phyloP scores from a whole-genome alignment of 352 stramenopile species.

The Phytopythium montanum region DNA sequence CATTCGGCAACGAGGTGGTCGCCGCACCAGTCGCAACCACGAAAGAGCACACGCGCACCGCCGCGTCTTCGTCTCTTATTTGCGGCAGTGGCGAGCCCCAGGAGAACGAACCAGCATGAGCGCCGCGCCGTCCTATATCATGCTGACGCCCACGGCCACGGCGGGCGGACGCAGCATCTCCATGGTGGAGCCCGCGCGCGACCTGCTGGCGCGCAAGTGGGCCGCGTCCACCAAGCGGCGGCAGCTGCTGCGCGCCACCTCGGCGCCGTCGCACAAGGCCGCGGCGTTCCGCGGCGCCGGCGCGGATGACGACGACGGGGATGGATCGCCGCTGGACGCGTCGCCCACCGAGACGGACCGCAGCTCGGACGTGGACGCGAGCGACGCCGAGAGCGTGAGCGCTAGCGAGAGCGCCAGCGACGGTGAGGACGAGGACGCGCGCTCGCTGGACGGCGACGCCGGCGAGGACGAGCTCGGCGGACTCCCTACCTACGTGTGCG shows the following conservation, averaged over 20 bases:
- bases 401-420: constrained; percentile 28
- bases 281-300: neutral
- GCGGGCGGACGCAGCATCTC: constrained; percentile 11
- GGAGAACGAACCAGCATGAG: constrained; percentile 4
- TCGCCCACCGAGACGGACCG: constrained; percentile 38
- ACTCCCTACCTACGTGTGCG: constrained; percentile 70
- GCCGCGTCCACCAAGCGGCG: constrained; percentile 27
- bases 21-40: neutral
- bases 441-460: constrained; percentile 17
- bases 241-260: constrained; percentile 23
- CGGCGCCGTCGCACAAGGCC: constrained; percentile 14
- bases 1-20: neutral
- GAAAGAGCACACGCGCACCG: too few species aligned
- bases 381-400: constrained; percentile 21
- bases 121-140: constrained; percentile 37
- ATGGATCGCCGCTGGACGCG: constrained; percentile 16
- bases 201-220: constrained; percentile 44
- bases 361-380: constrained; percentile 27
- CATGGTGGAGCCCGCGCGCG: constrained; percentile 22
- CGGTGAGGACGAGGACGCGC: constrained; percentile 24
- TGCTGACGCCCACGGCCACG: constrained; percentile 42
- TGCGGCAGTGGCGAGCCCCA: neutral
- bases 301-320: constrained; percentile 8
- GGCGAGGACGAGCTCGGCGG: constrained; percentile 22
- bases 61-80: neutral